Evolutionary conservation across 1,284 basidiomycete genomes (phyloP).

Genomic region (Cryptococcus sp.): DNA sequence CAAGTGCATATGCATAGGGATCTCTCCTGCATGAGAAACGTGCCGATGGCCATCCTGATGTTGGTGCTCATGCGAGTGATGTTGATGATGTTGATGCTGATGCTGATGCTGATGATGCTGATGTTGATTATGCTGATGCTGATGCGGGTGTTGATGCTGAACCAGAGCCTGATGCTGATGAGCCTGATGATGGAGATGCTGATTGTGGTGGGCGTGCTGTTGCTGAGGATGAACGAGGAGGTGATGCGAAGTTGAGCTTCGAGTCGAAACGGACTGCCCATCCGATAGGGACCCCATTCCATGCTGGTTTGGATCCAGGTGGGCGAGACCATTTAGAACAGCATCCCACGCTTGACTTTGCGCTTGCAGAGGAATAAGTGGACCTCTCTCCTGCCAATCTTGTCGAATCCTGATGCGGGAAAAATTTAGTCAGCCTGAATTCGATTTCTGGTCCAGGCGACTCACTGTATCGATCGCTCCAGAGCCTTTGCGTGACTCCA

Average conservation of each 20-base stretch:
- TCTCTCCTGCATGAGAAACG: too few species aligned
- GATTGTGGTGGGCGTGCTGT: constrained; percentile 2
- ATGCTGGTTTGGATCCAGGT: constrained; percentile 4
- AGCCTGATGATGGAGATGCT: constrained; percentile 3
- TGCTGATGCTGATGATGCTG: constrained; percentile 7
- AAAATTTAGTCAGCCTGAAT: too few species aligned
- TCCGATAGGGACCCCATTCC: background rate
- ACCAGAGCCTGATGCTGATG: background rate
- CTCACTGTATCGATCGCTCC: constrained; percentile 58
- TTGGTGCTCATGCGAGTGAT: background rate
- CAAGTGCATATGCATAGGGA: too few species aligned
- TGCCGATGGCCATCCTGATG: background rate
- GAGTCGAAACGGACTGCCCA: constrained; percentile 7
- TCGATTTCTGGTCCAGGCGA: background rate
- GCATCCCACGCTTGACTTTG: constrained; percentile 14
- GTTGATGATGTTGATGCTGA: constrained; percentile 1
- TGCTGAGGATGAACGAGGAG: background rate
- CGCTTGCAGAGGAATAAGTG: constrained; percentile 2
- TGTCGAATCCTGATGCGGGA: constrained; percentile 21
- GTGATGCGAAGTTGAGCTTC: constrained; percentile 10
- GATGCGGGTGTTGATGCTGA: constrained; percentile 1
- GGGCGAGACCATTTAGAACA: constrained; percentile 8
- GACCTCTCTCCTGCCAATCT: constrained; percentile 24
- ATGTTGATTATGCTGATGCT: background rate
- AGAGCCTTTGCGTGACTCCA: constrained; percentile 76